These are phyloP conservation scores for Tillandsia fasciculata DNA, from an alignment of 176 grass and related monocot species.

Conservation along the genomic window DNA sequence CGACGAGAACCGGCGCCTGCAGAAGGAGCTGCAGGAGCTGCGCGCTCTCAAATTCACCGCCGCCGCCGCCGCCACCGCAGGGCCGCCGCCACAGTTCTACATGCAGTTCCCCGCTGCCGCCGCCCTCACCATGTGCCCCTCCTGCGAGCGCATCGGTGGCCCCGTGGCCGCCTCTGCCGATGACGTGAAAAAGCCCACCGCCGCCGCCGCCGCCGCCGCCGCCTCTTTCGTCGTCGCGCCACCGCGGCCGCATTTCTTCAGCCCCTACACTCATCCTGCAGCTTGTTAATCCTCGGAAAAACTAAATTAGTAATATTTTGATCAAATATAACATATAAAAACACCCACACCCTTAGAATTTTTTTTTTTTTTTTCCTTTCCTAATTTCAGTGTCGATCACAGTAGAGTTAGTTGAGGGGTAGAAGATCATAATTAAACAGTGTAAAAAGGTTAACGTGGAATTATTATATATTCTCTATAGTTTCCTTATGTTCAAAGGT, in stretches of 20 bases:
- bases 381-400: no score
- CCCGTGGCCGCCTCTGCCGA: constrained; percentile 15
- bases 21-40: constrained; percentile 21
- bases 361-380: no score
- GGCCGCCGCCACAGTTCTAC: constrained; percentile 33
- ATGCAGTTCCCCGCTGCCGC: constrained; percentile 56
- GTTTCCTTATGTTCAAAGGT: constrained; percentile 1
- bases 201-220: constrained; percentile 33
- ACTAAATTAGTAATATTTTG: no score
- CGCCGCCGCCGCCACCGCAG: background rate
- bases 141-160: constrained; percentile 60
- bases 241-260: constrained; percentile 62
- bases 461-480: background rate
- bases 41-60: background rate
- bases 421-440: background rate
- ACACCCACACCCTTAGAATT: no score
- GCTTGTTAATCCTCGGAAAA: constrained; percentile 41
- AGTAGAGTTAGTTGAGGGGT: background rate
- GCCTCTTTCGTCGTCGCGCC: constrained; percentile 24
- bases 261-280: constrained; percentile 75
- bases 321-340: no score
- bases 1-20: constrained; percentile 37
- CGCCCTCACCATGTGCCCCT: constrained; percentile 65
- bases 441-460: background rate
- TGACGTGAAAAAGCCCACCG: constrained; percentile 2